Percentiles rank a stretch among this genome's conserved stretches.
phyloP scores from a whole-genome alignment of 495 filamentous ascomycete genomes.

The Penicillium angulare region DNA sequence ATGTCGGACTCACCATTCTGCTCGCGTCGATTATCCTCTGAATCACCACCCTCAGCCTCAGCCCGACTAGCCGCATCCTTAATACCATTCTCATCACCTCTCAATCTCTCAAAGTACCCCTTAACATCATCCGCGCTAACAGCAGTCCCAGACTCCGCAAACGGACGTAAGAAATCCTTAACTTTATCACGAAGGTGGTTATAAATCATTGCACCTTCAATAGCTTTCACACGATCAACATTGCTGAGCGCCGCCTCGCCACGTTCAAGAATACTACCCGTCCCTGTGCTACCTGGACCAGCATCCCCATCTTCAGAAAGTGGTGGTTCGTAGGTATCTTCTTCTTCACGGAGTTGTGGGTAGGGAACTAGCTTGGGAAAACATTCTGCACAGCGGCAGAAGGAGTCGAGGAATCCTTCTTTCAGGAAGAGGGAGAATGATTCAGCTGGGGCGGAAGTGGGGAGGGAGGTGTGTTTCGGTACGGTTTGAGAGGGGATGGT shows the following conservation, averaged over 20 bases:
- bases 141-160: constrained; percentile 81
- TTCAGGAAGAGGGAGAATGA: constrained; percentile 79
- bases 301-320: constrained; percentile 59
- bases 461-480: constrained; percentile 45
- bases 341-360: constrained; percentile 84
- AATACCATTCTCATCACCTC: constrained; percentile 74
- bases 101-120: constrained; percentile 86
- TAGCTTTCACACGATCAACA: constrained; percentile 86
- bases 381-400: constrained; percentile 78
- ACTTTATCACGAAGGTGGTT: constrained; percentile 93
- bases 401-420: constrained; percentile 66
- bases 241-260: constrained; percentile 87
- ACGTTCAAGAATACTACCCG: constrained; percentile 77
- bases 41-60: constrained; percentile 22
- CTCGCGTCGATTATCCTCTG: constrained; percentile 27
- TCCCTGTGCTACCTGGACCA: constrained; percentile 54
- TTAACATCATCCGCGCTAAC: constrained; percentile 96
- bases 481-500: constrained; percentile 23
- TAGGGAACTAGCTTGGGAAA: constrained; percentile 69
- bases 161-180: constrained; percentile 87
- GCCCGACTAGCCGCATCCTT: constrained; percentile 41
- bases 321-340: constrained; percentile 88
- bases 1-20: constrained; percentile 34
- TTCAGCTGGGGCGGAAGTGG: constrained; percentile 44
- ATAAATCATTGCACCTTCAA: constrained; percentile 97